Conservation (phyloP, 2,329 filamentous ascomycete genomes). For the Cercospora sojina region DNA sequence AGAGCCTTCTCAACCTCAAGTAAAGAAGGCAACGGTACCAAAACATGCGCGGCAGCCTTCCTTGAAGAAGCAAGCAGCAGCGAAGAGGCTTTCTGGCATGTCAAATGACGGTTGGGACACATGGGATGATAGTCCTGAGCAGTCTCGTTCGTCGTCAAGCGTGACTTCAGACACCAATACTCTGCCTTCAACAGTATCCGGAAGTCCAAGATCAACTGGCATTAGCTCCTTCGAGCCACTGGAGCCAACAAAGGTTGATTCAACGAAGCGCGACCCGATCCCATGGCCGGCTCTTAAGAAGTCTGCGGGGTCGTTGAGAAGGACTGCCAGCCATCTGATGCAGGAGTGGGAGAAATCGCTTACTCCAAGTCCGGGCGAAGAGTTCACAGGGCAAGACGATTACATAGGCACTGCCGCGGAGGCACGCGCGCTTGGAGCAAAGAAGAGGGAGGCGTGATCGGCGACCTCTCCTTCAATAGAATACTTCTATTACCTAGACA, state of each 20-base stretch:
- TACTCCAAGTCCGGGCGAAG: constrained; percentile 38
- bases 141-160: constrained; percentile 27
- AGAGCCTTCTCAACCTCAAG: constrained; percentile 20
- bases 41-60: constrained; percentile 30
- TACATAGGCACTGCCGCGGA: constrained; percentile 33
- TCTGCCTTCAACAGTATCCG: constrained; percentile 30
- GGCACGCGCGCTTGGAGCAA: constrained; percentile 25
- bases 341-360: constrained; percentile 86
- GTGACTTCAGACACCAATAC: constrained; percentile 31
- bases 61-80: constrained; percentile 13
- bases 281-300: constrained; percentile 71
- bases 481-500: neutral
- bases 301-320: constrained; percentile 68
- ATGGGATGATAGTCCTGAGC: constrained; percentile 34
- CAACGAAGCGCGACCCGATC: constrained; percentile 43
- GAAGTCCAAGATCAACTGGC: constrained; percentile 27
- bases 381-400: constrained; percentile 29
- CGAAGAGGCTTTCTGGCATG: constrained; percentile 21
- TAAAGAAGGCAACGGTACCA: constrained; percentile 30
- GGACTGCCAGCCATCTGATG: constrained; percentile 81
- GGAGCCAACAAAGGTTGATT: constrained; percentile 14
- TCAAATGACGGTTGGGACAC: constrained; percentile 36
- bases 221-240: constrained; percentile 16
- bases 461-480: neutral
- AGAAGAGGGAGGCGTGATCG: constrained; percentile 17